Evolutionary conservation across 257 asterid genomes (phyloP).

Genomic region (Catharanthus roseus): DNA sequence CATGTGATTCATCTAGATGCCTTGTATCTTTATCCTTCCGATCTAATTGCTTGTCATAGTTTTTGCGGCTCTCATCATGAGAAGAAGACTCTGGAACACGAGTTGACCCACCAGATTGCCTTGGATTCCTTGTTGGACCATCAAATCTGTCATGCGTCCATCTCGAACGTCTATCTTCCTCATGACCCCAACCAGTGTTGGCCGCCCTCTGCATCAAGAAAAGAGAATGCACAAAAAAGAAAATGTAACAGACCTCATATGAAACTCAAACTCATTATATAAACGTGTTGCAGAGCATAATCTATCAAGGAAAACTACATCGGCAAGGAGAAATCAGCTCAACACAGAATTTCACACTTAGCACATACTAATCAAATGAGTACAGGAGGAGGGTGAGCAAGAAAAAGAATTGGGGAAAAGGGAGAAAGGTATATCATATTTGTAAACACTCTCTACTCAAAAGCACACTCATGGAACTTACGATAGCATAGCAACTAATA

Average conservation of each 20-base stretch:
- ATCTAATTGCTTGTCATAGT: constrained; percentile 22
- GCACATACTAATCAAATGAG: background rate
- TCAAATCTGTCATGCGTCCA: constrained; percentile 52
- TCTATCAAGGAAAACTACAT: background rate
- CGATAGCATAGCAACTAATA: background rate
- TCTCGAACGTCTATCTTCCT: constrained; percentile 56
- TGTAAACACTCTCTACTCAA: background rate
- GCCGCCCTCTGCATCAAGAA: constrained; percentile 71
- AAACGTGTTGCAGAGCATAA: background rate
- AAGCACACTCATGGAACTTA: too few species aligned
- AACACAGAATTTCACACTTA: background rate
- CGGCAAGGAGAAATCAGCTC: background rate
- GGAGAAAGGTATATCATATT: too few species aligned
- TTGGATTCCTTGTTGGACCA: constrained; percentile 34
- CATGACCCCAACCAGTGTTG: constrained; percentile 95
- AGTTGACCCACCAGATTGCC: constrained; percentile 25
- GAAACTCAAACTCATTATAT: background rate
- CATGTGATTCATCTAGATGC: constrained; percentile 20
- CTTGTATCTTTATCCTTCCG: constrained; percentile 20
- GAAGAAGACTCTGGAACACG: constrained; percentile 27
- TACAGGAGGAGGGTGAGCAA: background rate
- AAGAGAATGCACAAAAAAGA: constrained; percentile 3
- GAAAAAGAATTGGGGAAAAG: background rate
- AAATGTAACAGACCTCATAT: constrained; percentile 3
- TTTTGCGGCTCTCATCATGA: constrained; percentile 28